These are phyloP conservation scores for Pulveroboletus sp. DNA, from an alignment of 768 basidiomycete genomes.

Conservation along the genomic window DNA sequence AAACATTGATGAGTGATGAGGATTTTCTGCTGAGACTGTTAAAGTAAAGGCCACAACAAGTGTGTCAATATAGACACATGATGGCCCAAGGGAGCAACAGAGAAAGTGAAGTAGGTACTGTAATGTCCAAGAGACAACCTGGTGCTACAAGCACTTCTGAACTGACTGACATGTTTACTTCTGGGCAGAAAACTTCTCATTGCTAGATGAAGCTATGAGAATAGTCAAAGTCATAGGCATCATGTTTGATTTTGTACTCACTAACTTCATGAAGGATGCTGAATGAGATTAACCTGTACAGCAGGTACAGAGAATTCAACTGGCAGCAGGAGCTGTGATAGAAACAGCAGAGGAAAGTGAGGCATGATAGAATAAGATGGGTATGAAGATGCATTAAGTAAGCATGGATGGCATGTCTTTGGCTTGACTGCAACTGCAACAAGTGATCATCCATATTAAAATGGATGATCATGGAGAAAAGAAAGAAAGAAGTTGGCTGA, in stretches of 20 bases:
- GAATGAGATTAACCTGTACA: slow-evolving; percentile 29
- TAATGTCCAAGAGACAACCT: slow-evolving; percentile 24
- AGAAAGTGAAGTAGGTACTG: slow-evolving; percentile 22
- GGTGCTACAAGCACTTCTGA: slow-evolving; percentile 18
- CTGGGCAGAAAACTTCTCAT: slow-evolving; percentile 23
- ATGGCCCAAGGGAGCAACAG: too few relatives aligned
- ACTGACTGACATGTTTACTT: slow-evolving; percentile 19
- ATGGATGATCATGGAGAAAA: background rate
- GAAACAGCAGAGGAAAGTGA: slow-evolving; percentile 42
- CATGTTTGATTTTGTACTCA: slow-evolving; percentile 12
- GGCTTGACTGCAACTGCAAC: slow-evolving; percentile 59
- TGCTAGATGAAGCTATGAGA: slow-evolving; percentile 9
- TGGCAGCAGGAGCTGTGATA: slow-evolving; percentile 16
- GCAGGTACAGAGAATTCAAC: slow-evolving; percentile 9
- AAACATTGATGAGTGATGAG: too few relatives aligned
- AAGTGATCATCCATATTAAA: background rate
- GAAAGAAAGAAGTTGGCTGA: slow-evolving; percentile 12
- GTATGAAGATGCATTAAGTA: slow-evolving; percentile 56
- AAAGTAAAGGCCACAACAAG: too few relatives aligned
- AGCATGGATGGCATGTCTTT: slow-evolving; percentile 69
- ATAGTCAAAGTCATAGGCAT: slow-evolving; percentile 26
- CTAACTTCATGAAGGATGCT: slow-evolving; percentile 30
- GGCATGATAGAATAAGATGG: slow-evolving; percentile 46
- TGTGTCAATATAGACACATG: too few relatives aligned
- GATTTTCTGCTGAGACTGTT: too few relatives aligned